A percentile compares a stretch with the other conserved stretches of the same genome.
Evolutionary conservation across 163 green algal genomes (phyloP).

Genomic region (Scenedesmus sp.): DNA sequence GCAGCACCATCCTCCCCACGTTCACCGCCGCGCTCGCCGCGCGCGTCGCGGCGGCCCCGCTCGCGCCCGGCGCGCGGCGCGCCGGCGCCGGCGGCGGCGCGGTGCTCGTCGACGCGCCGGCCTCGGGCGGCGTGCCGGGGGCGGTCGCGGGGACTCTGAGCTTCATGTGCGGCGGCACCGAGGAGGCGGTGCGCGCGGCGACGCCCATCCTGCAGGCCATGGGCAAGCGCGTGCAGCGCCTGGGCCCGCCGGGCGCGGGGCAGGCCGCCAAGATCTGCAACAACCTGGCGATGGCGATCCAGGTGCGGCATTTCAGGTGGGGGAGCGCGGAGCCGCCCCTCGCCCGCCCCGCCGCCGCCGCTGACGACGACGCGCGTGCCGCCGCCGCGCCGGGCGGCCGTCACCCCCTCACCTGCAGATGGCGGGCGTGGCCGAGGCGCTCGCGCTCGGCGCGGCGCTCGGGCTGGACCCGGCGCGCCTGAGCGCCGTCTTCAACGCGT

Average conservation of each 20-base stretch:
- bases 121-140: slow-evolving; percentile 50
- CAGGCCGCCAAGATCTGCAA: slow-evolving; percentile 61
- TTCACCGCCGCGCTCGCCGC: slow-evolving; percentile 25
- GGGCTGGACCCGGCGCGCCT: slow-evolving; percentile 51
- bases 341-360: too few species aligned
- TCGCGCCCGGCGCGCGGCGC: slow-evolving; percentile 1
- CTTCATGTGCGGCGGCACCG: slow-evolving; percentile 53
- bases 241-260: slow-evolving; percentile 39
- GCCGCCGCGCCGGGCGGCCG: too few species aligned
- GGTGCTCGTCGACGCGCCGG: slow-evolving; percentile 50
- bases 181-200: slow-evolving; percentile 30
- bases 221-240: slow-evolving; percentile 42
- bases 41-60: background rate
- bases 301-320: too few species aligned
- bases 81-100: slow-evolving; percentile 10
- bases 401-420: too few species aligned
- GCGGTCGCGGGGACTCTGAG: slow-evolving; percentile 44
- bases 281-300: slow-evolving; percentile 50
- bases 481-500: slow-evolving; percentile 59
- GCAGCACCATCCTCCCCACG: slow-evolving; percentile 46
- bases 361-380: too few species aligned
- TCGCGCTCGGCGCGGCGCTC: slow-evolving; percentile 43
- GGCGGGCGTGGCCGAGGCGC: slow-evolving; percentile 51
- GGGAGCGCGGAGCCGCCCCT: too few species aligned
- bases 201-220: slow-evolving; percentile 42